These are phyloP conservation scores for Penicillium psychrofluorescens DNA, from an alignment of 495 filamentous ascomycete species.

Conservation along the genomic window DNA sequence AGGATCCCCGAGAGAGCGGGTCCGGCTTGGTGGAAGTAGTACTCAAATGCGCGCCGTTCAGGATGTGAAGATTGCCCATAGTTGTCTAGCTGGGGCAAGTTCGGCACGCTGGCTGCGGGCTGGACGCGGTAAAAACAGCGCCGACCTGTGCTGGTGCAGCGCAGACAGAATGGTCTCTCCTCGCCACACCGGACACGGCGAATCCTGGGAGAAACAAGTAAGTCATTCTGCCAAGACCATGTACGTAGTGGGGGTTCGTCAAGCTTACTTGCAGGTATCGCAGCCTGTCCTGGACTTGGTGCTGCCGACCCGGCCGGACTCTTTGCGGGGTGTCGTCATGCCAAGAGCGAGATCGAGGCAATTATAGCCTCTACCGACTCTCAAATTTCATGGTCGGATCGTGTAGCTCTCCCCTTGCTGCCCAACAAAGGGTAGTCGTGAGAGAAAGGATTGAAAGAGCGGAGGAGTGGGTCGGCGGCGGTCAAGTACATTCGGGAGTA, in stretches of 20 bases:
- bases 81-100: neutral
- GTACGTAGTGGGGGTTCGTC: neutral
- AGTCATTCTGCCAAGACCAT: neutral
- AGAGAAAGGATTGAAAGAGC: too few species aligned
- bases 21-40: constrained; percentile 12
- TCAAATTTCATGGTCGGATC: too few species aligned
- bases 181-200: constrained; percentile 12
- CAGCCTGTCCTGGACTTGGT: constrained; percentile 16
- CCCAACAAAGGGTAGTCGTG: too few species aligned
- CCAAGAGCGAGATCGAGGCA: neutral
- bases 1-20: constrained; percentile 9
- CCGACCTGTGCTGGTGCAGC: constrained; percentile 12
- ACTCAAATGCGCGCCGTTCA: constrained; percentile 16
- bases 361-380: too few species aligned
- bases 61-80: neutral
- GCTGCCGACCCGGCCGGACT: constrained; percentile 8
- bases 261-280: constrained; percentile 14
- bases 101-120: neutral
- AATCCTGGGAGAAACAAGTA: neutral
- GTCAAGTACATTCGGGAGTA: too few species aligned
- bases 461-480: too few species aligned
- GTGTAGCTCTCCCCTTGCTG: too few species aligned
- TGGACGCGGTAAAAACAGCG: constrained; percentile 5
- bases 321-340: constrained; percentile 1
- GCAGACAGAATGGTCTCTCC: constrained; percentile 10